phyloP scores from a whole-genome alignment of 73 alveolate genomes.

The Tetrahymena thermophila region DNA sequence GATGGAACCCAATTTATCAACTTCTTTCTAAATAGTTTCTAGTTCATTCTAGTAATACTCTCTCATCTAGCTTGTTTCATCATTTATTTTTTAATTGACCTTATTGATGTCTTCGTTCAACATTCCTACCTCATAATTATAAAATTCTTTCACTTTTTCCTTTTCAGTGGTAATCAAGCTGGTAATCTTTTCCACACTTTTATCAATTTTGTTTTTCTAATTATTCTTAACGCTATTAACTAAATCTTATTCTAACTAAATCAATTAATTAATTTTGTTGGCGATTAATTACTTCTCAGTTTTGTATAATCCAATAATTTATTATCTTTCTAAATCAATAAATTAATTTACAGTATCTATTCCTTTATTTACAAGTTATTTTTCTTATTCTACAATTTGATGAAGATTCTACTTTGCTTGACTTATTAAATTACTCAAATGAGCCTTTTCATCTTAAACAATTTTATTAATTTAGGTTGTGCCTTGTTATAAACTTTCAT shows the following conservation, averaged over 20 bases:
- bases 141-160: not conserved
- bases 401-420: not conserved
- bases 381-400: not conserved
- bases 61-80: not conserved
- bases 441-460: not conserved
- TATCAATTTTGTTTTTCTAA: not conserved
- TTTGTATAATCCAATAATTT: not conserved
- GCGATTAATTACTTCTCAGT: not conserved
- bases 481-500: not conserved
- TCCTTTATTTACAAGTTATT: not conserved
- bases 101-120: not conserved
- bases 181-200: not conserved
- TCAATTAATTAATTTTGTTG: not conserved
- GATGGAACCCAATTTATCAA: not conserved
- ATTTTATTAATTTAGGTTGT: not conserved
- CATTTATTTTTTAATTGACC: not conserved
- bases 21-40: not conserved
- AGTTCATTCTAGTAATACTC: not conserved
- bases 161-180: not conserved
- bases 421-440: not conserved
- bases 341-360: not conserved
- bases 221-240: not conserved
- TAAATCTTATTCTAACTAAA: not conserved
- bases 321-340: not conserved
- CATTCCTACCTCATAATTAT: not conserved